A percentile compares a stretch with the other conserved stretches of the same genome.
phyloP scores from a whole-genome alignment of 768 basidiomycete genomes.

The Suillus cothurnatus region DNA sequence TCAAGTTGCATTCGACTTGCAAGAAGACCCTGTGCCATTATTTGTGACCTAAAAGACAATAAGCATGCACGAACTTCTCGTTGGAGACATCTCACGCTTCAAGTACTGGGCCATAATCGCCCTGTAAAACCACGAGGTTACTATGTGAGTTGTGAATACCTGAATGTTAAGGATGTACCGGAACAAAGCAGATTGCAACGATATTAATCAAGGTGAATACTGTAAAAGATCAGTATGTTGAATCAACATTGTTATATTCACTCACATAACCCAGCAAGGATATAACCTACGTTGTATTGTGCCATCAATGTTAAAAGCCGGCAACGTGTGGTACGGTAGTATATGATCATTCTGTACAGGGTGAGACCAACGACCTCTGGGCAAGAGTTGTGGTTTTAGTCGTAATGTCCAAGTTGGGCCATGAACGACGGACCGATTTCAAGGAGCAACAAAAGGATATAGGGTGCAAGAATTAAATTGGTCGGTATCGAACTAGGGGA shows the following conservation, averaged over 20 bases:
- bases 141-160: background rate
- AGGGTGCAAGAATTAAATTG: background rate
- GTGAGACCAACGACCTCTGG: background rate
- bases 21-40: background rate
- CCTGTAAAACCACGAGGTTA: background rate
- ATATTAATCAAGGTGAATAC: background rate
- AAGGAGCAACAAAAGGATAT: background rate
- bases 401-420: background rate
- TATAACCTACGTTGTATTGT: conserved; percentile 1
- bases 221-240: background rate
- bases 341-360: background rate
- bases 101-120: background rate
- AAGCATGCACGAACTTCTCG: background rate
- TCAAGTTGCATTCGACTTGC: conserved; percentile 2
- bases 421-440: background rate
- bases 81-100: background rate
- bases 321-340: background rate
- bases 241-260: background rate
- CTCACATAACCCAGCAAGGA: background rate
- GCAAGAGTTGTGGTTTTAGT: background rate
- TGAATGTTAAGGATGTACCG: background rate
- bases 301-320: background rate
- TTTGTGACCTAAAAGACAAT: background rate
- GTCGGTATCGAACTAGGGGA: background rate
- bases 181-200: background rate